Base-by-base conservation (phyloP, 1,139 yeast species). In the Pichia norvegensis region DNA sequence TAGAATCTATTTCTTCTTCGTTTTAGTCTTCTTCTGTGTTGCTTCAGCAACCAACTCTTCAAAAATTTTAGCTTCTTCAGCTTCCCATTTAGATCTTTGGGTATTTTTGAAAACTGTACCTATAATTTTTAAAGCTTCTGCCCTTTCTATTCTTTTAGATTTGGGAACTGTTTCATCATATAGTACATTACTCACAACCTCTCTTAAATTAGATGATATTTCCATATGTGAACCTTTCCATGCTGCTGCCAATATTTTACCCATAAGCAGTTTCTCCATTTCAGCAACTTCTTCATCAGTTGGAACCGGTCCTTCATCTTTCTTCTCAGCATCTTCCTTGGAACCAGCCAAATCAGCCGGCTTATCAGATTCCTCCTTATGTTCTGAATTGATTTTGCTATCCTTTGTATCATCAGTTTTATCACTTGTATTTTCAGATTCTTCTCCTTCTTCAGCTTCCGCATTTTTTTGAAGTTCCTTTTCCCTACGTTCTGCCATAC, bases 151-250 rank as follows among this genome's bases (percentile, higher is more conserved):
- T 45, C 92, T 73, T 51, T 77, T 79, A 6, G 66, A 64, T 37
- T 76, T 61, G 1, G 78, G 67, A 6, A 79, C 85, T 1, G 70
- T 68, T 43, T 71, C 66, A 54, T 83, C 83, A 52, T 74, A 64
- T 44, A 92, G 69, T 4, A 88, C 81, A 41, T 66, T 67, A 60
- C 88, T 95, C 63, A 96, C 90, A 16, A 90, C 97, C 21, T 79
- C 86, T 48, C 97, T 70, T 33, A 87, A 72, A 1, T 95, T 86
- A n/a, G 92, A 77, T 60, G 85, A 92, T 48, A 90, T 85, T 64
- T 90, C 98, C 63, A 81, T 82, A 57, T 80, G 81, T 21, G 96
- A 85, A 1, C 97, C 97, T 42, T 84, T 82, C 98, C 98, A 90
- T 10, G 97, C 95, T 0, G 97, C 97, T 4, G 94, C 90, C 43